Evolutionary conservation across 257 asterid genomes (phyloP).

Genomic region (Thymus quinquecostatus): DNA sequence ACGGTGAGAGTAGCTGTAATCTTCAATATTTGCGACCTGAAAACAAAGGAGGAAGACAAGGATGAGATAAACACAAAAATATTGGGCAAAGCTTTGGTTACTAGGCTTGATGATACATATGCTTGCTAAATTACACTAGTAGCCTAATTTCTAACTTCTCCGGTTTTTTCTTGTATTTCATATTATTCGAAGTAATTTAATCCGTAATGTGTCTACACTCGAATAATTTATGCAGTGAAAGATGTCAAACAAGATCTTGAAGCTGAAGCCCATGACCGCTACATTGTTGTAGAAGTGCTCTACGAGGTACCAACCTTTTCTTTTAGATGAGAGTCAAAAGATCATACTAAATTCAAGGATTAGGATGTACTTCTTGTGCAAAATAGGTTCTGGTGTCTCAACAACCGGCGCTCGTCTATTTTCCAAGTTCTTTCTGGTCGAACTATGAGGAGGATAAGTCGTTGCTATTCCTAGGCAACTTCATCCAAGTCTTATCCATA

Average conservation of each 20-base stretch:
- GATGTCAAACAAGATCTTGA: conserved; percentile 58
- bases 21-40: conserved; percentile 41
- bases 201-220: background rate
- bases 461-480: background rate
- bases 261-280: conserved; percentile 60
- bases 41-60: conserved; percentile 32
- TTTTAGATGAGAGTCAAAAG: background rate
- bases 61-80: conserved; percentile 40
- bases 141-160: background rate
- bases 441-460: too few species aligned
- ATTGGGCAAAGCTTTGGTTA: conserved; percentile 41
- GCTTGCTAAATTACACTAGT: background rate
- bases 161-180: background rate
- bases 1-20: conserved; percentile 64
- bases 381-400: conserved; percentile 11
- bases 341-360: background rate
- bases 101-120: conserved; percentile 58
- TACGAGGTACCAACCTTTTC: conserved; percentile 43
- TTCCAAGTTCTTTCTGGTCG: background rate
- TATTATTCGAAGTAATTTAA: background rate
- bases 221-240: conserved; percentile 39
- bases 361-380: background rate
- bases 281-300: conserved; percentile 65
- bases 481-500: too few species aligned
- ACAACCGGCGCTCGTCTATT: conserved; percentile 7